phyloP scores from a whole-genome alignment of 768 basidiomycete genomes.

The Psilocybe subaeruginosa region DNA sequence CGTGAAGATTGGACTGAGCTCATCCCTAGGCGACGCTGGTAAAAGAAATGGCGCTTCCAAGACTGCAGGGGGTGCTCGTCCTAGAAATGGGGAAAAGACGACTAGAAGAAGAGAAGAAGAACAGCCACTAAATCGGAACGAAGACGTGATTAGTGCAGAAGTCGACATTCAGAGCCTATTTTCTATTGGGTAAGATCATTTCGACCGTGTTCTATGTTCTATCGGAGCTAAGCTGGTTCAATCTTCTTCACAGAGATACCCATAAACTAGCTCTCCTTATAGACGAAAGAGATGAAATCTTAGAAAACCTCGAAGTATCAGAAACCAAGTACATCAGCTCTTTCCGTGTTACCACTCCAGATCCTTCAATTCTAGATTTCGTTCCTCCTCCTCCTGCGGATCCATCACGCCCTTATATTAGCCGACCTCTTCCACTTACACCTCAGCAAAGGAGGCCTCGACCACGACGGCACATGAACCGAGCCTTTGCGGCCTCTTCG shows the following conservation, averaged over 20 bases:
- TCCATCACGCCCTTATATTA: constrained; percentile 60
- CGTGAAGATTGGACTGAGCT: constrained; percentile 66
- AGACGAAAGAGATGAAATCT: constrained; percentile 72
- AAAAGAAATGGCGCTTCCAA: constrained; percentile 26
- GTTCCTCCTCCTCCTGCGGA: constrained; percentile 45
- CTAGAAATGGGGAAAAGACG: constrained; percentile 31
- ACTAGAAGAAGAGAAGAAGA: constrained; percentile 42
- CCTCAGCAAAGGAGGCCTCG: constrained; percentile 38
- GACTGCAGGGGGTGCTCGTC: constrained; percentile 18
- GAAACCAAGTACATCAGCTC: constrained; percentile 80
- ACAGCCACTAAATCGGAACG: constrained; percentile 36
- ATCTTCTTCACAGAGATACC: constrained; percentile 56
- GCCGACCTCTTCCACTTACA: constrained; percentile 64
- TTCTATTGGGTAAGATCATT: constrained; percentile 63
- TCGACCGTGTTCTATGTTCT: background rate
- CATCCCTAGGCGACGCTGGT: constrained; percentile 43
- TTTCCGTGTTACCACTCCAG: constrained; percentile 73
- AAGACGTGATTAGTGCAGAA: constrained; percentile 51
- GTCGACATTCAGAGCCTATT: constrained; percentile 75
- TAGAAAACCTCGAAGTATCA: constrained; percentile 82
- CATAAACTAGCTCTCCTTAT: constrained; percentile 68
- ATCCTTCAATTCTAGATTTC: constrained; percentile 69
- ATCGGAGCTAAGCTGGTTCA: constrained; percentile 1
- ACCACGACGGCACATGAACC: constrained; percentile 55
- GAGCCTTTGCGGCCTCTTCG: constrained; percentile 70